These are phyloP conservation scores for Silene vulgaris DNA, from an alignment of 179 eudicot species.

Conservation along the genomic window DNA sequence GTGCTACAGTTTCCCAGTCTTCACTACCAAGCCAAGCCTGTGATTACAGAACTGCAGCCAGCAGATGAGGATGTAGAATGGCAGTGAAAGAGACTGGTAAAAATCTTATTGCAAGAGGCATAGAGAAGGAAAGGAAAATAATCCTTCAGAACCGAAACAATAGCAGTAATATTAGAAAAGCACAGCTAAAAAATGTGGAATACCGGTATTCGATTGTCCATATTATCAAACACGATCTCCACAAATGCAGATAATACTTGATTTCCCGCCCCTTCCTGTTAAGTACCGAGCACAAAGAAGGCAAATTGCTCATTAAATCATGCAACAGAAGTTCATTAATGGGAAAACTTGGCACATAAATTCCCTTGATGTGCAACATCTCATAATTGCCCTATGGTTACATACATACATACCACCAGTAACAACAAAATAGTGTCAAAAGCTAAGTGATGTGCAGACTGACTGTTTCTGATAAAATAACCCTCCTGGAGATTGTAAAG, in stretches of 20 bases:
- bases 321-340: not conserved
- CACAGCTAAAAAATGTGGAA: not conserved
- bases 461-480: not conserved
- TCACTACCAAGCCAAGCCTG: conserved; percentile 1
- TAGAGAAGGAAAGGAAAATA: not conserved
- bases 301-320: not conserved
- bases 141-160: not conserved
- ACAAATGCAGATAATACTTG: conserved; percentile 94
- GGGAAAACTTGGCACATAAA: not conserved
- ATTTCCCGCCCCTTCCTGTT: conserved; percentile 96
- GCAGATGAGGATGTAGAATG: not conserved
- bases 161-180: conserved; percentile 3
- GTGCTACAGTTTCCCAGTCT: conserved; percentile 8
- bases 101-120: not conserved
- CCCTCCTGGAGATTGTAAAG: not conserved
- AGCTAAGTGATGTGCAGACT: not conserved
- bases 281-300: conserved; percentile 11
- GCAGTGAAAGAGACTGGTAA: not conserved
- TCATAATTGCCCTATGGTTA: not conserved
- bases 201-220: conserved; percentile 96
- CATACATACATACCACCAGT: not conserved
- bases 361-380: not conserved
- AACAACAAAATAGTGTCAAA: conserved; percentile 1
- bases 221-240: conserved; percentile 96
- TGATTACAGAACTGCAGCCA: not conserved